Evolutionary conservation across 768 basidiomycete species (phyloP), one percentile per base, ranked within the genome.

Genomic region (Auricularia sp.): DNA sequence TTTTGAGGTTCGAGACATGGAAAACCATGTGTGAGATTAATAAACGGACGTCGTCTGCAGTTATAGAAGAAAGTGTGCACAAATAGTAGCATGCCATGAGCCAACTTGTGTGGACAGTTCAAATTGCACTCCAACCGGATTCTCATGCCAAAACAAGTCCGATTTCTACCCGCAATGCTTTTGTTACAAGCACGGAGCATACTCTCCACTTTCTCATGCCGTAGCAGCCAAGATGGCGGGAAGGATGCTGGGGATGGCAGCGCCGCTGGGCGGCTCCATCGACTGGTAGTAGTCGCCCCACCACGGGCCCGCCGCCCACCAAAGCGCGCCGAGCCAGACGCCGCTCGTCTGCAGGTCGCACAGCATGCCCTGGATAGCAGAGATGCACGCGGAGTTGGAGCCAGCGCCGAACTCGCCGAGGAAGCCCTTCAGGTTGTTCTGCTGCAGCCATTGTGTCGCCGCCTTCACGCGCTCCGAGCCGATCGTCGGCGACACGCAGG

Each of bases 321-420:
- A 59, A 4, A 59, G 56, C 24, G 56, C 56, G 24, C 56, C 56
- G 34, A 59, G 56, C 56, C 56, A 59, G 2, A 59, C 56, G 33
- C 56, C 56, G 29, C 29, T 33, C 10, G 56, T 59, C 33, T 59
- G 56, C 10, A 59, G 3, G 5, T 59, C 56, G 24, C 56, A 59
- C 24, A 59, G 56, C 56, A 59, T 59, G 56, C 56, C 56, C 34
- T 59, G 56, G 34, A 59, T 59, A 18, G 56, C 56, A 33, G 56
- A 33, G 44, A 61, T 62, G 59, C 64, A 65, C 24, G 34, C 64
- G n/a, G 59, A 58, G 70, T 76, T 75, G 64, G 72, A 73, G 44
- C 75, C 85, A 54, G 81, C 79, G 64, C 85, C 85, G 45, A 86
- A 80, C 70, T 87, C 85, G 47, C 85, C 85, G 51, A 87, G 76